Conservation (phyloP, 768 basidiomycete species). For the Pulveroboletus sp. region DNA sequence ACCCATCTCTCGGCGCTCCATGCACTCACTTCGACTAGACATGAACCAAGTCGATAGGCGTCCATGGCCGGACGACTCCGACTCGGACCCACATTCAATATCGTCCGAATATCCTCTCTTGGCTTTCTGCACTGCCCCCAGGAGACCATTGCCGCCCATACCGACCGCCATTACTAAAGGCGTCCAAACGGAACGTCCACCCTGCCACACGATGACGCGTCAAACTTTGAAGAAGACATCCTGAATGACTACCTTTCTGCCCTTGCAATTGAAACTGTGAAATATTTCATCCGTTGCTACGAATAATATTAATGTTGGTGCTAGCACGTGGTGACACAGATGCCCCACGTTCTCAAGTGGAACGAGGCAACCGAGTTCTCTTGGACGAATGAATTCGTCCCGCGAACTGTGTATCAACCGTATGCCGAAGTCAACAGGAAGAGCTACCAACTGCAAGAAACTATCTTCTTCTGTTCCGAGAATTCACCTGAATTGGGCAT, state of each 20-base stretch:
- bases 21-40: conserved; percentile 5
- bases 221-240: too few relatives aligned
- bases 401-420: conserved; percentile 69
- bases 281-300: not conserved
- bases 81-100: too few relatives aligned
- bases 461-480: conserved; percentile 59
- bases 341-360: conserved; percentile 29
- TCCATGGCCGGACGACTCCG: too few relatives aligned
- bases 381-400: conserved; percentile 49
- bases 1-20: not conserved
- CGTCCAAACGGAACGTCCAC: too few relatives aligned
- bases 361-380: conserved; percentile 17
- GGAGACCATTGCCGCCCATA: too few relatives aligned
- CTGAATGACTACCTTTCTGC: too few relatives aligned
- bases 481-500: conserved; percentile 58
- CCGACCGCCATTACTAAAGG: too few relatives aligned
- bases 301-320: not conserved
- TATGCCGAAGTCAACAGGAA: conserved; percentile 73
- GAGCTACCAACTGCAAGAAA: conserved; percentile 59
- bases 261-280: too few relatives aligned
- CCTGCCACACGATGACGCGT: too few relatives aligned
- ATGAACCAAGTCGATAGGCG: too few relatives aligned
- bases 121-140: too few relatives aligned
- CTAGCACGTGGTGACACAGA: conserved; percentile 22
- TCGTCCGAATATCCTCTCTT: too few relatives aligned